Base-by-base conservation (phyloP, 1,284 basidiomycete genomes). In the Stygiomarasmius scandens region DNA sequence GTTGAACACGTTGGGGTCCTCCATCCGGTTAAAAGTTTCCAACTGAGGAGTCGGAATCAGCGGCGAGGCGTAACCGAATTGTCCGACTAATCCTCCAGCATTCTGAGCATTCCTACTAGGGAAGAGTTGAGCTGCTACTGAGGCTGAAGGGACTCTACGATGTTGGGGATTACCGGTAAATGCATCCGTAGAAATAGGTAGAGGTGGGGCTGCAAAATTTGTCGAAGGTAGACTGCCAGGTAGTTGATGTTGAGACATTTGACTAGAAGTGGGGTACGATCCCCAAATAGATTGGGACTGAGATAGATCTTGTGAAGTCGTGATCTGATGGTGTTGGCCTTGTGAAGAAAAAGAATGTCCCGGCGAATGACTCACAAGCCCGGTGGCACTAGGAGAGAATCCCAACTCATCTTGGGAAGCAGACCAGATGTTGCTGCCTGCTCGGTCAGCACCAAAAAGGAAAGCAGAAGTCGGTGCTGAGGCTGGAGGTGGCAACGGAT, bases 401-500 rank as follows among this genome's bases (percentile, higher is more conserved):
- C 66, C 71, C 27, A 75, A 66, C 55, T 82, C 79, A 56, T 82
- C 81, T 6, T 74, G 69, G 2, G 78, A 75, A 22, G 81, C 75
- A 3, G 84, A 79, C 84, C 84, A 86, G 47, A 86, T 85, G 1
- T 78, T 84, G 36, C 76, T 72, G 24, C 70, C 69, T 12, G 74
- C 69, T 24, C 67, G 69, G 61, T 77, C 75, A 14, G 76, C 72
- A 27, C 77, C 75, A 59, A 84, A 83, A 27, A 81, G 69, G 24
- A 78, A 43, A 25, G 72, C 44, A 41, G 11, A 16, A 8, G 4
- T n/a, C 70, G 71, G 6, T 75, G 71, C 52, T 72, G 76, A 5
- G 69, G 65, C 32, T 32, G 24, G 44, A 11, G 22, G n/a, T n/a
- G n/a, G n/a, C n/a, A n/a, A n/a, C n/a, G n/a, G 73, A 67, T 25